Percentiles rank a stretch among this genome's conserved stretches.
Evolutionary conservation across 208 protist species (phyloP).

Genomic region (Trypanosoma cruzi): DNA sequence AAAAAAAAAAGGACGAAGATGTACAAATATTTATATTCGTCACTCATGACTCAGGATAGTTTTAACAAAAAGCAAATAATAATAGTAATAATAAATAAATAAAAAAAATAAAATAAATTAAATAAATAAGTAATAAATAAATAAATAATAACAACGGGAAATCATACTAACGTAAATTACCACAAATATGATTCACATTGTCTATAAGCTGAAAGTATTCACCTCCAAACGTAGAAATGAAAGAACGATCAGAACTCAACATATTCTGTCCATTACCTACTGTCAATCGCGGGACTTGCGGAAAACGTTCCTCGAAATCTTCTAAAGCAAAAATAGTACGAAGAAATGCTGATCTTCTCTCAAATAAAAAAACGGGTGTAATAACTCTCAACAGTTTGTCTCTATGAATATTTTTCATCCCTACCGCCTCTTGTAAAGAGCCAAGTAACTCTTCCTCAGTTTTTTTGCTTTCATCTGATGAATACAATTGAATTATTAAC

Average conservation of each 20-base stretch:
- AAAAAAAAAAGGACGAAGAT: background rate
- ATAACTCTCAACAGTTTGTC: background rate
- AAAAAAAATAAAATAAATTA: slow-evolving; percentile 13
- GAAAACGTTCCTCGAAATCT: slow-evolving; percentile 1
- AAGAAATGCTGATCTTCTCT: slow-evolving; percentile 24
- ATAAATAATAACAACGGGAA: slow-evolving; percentile 1
- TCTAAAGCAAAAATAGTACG: slow-evolving; percentile 27
- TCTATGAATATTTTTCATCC: slow-evolving; percentile 3
- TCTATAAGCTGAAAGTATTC: slow-evolving; percentile 22
- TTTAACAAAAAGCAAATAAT: background rate
- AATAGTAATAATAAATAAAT: slow-evolving; percentile 8
- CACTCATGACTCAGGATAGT: background rate
- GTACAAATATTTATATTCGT: background rate
- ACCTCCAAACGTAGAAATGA: slow-evolving; percentile 7
- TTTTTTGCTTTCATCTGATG: slow-evolving; percentile 16
- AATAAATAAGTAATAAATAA: slow-evolving; percentile 1
- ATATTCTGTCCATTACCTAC: background rate
- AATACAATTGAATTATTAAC: slow-evolving; percentile 4
- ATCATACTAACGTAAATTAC: background rate
- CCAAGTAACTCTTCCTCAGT: slow-evolving; percentile 3
- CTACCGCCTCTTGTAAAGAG: slow-evolving; percentile 23
- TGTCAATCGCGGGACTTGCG: slow-evolving; percentile 11
- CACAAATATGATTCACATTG: slow-evolving; percentile 4
- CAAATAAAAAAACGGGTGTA: slow-evolving; percentile 14
- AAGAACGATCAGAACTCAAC: slow-evolving; percentile 12